These are phyloP conservation scores for Madurella fahalii DNA, from an alignment of 2,329 filamentous ascomycete genomes.

Conservation along the genomic window DNA sequence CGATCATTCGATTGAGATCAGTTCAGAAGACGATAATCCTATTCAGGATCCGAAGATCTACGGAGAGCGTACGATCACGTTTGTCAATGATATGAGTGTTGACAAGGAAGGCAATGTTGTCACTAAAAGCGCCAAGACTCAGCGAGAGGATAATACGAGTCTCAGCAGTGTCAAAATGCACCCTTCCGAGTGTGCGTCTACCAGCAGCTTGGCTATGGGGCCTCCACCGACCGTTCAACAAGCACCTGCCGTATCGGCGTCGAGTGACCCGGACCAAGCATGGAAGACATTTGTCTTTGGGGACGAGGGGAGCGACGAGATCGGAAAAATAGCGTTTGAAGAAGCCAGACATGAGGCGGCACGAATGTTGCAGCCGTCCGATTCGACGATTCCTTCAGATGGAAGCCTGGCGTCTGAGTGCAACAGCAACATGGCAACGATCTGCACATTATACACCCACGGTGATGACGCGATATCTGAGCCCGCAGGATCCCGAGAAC, in stretches of 20 bases:
- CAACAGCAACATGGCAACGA: conserved; percentile 13
- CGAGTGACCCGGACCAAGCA: conserved; percentile 17
- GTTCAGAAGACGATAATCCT: background rate
- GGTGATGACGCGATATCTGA: background rate
- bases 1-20: background rate
- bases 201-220: background rate
- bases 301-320: conserved; percentile 18
- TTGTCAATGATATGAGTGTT: background rate
- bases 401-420: conserved; percentile 2
- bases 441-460: conserved; percentile 7
- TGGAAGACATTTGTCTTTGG: conserved; percentile 30
- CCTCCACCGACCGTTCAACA: background rate
- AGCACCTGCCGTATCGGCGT: background rate
- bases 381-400: background rate
- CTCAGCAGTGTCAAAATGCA: background rate
- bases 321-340: conserved; percentile 18
- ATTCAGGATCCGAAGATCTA: background rate
- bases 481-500: background rate
- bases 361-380: conserved; percentile 17
- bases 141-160: background rate
- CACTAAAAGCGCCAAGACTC: background rate
- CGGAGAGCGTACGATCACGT: background rate
- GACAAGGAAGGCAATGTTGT: background rate
- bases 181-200: background rate
- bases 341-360: conserved; percentile 24